A percentile compares a stretch with the other conserved stretches of the same genome.
phyloP scores from a whole-genome alignment of 306 rosid species.

The Crataegus laevigata region DNA sequence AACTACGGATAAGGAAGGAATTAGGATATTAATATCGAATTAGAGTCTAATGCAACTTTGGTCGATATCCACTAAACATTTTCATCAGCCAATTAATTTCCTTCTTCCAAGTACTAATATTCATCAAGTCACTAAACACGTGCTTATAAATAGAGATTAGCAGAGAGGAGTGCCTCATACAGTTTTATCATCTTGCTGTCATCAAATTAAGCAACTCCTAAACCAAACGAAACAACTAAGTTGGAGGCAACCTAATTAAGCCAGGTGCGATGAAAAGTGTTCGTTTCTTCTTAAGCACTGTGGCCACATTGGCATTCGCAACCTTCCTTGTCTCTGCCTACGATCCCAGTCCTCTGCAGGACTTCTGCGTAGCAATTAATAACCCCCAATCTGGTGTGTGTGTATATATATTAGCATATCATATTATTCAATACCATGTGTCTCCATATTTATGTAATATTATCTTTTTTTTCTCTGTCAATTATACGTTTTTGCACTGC shows the following conservation, averaged over 20 bases:
- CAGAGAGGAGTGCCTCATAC: neutral
- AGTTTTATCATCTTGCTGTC: neutral
- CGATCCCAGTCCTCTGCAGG: conserved; percentile 6
- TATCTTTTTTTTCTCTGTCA: neutral
- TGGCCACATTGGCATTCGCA: neutral
- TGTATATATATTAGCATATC: neutral
- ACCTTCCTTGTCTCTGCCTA: neutral
- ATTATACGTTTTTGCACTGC: no score
- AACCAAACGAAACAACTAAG: neutral
- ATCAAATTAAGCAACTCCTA: no score
- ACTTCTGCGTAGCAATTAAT: conserved; percentile 1
- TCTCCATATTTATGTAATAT: neutral
- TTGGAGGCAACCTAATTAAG: no score
- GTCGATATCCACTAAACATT: neutral
- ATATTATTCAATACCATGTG: neutral
- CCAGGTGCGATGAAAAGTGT: neutral
- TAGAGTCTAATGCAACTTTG: neutral
- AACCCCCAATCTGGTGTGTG: neutral
- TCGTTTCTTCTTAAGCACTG: neutral
- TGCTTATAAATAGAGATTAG: neutral
- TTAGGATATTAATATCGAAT: neutral
- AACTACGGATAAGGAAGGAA: neutral
- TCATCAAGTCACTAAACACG: no score
- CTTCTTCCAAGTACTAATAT: neutral
- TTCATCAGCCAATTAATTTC: neutral